Conservation (phyloP, 1,139 yeast genomes). For the Blastobotrys indianensis region DNA sequence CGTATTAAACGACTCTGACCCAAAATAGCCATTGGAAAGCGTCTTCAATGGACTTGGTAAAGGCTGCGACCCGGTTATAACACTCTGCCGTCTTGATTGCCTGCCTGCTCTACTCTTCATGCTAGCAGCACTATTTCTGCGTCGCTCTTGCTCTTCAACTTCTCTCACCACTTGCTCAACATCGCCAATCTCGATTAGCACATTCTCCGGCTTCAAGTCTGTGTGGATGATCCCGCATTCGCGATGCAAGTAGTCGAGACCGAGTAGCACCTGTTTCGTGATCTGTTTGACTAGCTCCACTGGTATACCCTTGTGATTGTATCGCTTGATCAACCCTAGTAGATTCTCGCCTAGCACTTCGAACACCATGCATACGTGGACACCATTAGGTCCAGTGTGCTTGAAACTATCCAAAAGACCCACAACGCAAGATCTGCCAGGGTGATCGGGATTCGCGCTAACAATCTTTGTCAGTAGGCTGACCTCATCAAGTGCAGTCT, state of each 20-base stretch:
- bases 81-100: slow-evolving; percentile 62
- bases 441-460: slow-evolving; percentile 51
- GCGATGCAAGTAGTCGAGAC: slow-evolving; percentile 74
- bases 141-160: slow-evolving; percentile 44
- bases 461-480: slow-evolving; percentile 48
- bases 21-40: slow-evolving; percentile 19
- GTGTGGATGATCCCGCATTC: slow-evolving; percentile 90
- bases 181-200: slow-evolving; percentile 72
- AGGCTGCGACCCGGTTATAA: slow-evolving; percentile 84
- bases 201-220: slow-evolving; percentile 85
- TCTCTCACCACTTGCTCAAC: slow-evolving; percentile 61
- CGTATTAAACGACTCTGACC: slow-evolving; percentile 18
- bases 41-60: slow-evolving; percentile 65
- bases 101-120: slow-evolving; percentile 22
- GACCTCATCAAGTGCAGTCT: slow-evolving; percentile 84
- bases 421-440: slow-evolving; percentile 68
- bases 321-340: slow-evolving; percentile 62
- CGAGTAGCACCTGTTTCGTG: slow-evolving; percentile 67
- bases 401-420: slow-evolving; percentile 67
- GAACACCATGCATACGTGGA: slow-evolving; percentile 83
- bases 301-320: slow-evolving; percentile 67
- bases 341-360: slow-evolving; percentile 83
- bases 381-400: slow-evolving; percentile 75
- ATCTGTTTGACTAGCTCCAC: slow-evolving; percentile 70
- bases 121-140: slow-evolving; percentile 15